Percentiles rank a stretch among this genome's conserved stretches.
Evolutionary conservation across 1,284 basidiomycete genomes (phyloP).

Genomic region (Volvariella surrecta): DNA sequence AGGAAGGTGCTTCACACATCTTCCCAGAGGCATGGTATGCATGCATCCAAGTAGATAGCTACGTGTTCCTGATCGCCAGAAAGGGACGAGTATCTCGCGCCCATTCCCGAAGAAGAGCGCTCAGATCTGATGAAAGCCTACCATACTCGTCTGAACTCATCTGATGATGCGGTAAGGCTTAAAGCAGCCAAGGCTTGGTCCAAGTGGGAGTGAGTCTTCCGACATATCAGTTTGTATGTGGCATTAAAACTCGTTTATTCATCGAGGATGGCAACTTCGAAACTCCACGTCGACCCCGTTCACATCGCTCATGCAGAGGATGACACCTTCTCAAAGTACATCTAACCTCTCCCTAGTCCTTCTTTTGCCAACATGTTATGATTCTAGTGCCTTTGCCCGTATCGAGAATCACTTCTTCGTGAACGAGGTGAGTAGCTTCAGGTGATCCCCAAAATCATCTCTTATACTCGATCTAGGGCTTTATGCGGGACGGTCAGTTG

Average conservation of each 20-base stretch:
- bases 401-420: slow-evolving; percentile 95
- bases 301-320: slow-evolving; percentile 66
- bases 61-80: slow-evolving; percentile 4
- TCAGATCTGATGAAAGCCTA: slow-evolving; percentile 80
- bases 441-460: neutral
- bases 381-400: slow-evolving; percentile 69
- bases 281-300: slow-evolving; percentile 61
- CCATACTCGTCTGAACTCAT: slow-evolving; percentile 72
- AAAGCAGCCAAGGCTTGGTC: slow-evolving; percentile 83
- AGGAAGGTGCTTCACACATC: slow-evolving; percentile 71
- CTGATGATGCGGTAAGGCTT: slow-evolving; percentile 59
- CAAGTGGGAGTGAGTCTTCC: slow-evolving; percentile 72
- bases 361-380: slow-evolving; percentile 7
- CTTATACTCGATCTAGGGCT: slow-evolving; percentile 44
- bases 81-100: slow-evolving; percentile 76
- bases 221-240: neutral
- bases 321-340: slow-evolving; percentile 71
- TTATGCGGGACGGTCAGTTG: slow-evolving; percentile 86
- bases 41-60: neutral
- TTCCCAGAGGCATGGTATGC: slow-evolving; percentile 84
- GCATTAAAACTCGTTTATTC: slow-evolving; percentile 7
- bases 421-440: slow-evolving; percentile 43
- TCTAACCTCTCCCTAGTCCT: slow-evolving; percentile 8
- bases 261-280: slow-evolving; percentile 76
- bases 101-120: slow-evolving; percentile 76